Base-by-base conservation (phyloP, 1,284 basidiomycete species). In the Mycena sp. region DNA sequence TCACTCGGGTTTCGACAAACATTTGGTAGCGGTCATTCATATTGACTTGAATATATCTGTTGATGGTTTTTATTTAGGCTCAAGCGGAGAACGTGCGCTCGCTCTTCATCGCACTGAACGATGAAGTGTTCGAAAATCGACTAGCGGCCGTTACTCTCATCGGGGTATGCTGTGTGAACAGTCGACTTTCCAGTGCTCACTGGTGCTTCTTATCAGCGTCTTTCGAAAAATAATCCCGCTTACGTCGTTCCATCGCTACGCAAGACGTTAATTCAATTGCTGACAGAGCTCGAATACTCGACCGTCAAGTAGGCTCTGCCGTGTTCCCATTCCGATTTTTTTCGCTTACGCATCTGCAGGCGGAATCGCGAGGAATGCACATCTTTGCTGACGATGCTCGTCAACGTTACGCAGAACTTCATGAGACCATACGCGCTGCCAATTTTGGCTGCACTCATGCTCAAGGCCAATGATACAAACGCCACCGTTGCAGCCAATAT, bases 341-440 rank as follows among this genome's bases (percentile, higher is more conserved):
- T 73, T 48, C 16, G 16, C 62, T 68, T 63, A 72, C 44, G 74
- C 73, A 61, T 69, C 55, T 56, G 55, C 72, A 93, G 90, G 76
- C 91, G 93, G 38, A 95, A 92, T 78, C 93, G 96, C 71, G 98
- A 99, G 81, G 96, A 98, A 77, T 96, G 95, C 76, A 96, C 96
- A 5, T 92, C 92, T 50, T 85, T 99, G 1, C 85, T 99, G 63
- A 96, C 95, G 8, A 85, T 96, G 1, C 88, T 99, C 11, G 94
- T 98, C 74, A 91, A 93, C 71, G 96, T 96, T 0, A 98, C 97
- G 0, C 95, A 97, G 76, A 90, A 95, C 39, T 90, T 99, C 11
- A 98, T 99, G 83, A 97, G 97, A 80, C 96, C 96, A 18, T 99
- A 99, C 80, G 96, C 96, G 0, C 88, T 97, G n/a, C 96, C 97